These are phyloP conservation scores for Suillus variegatus DNA, from an alignment of 768 basidiomycete species.

Conservation along the genomic window DNA sequence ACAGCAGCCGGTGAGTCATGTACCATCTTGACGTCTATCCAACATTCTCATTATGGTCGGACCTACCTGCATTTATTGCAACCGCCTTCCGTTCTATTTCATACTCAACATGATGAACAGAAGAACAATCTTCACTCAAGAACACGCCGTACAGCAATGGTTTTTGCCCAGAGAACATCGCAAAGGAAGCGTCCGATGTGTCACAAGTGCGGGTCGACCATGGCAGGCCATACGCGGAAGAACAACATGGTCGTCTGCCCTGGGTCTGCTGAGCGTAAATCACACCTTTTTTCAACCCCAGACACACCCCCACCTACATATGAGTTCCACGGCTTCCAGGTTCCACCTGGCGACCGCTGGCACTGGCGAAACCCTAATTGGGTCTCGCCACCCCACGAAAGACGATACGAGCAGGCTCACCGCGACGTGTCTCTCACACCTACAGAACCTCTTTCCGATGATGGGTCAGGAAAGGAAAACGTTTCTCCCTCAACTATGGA, in stretches of 20 bases:
- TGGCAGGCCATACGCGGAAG: slow-evolving; percentile 35
- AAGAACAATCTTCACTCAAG: background rate
- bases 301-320: slow-evolving; percentile 27
- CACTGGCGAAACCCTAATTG: slow-evolving; percentile 38
- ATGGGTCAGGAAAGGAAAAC: slow-evolving; percentile 8
- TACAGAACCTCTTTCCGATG: slow-evolving; percentile 31
- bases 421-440: slow-evolving; percentile 26
- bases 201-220: slow-evolving; percentile 33
- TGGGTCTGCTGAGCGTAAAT: slow-evolving; percentile 20
- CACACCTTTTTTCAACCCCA: slow-evolving; percentile 28
- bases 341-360: slow-evolving; percentile 32
- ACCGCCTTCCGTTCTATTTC: slow-evolving; percentile 2
- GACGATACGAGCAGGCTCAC: background rate
- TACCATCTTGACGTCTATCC: slow-evolving; percentile 1
- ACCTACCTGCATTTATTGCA: background rate
- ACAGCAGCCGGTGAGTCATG: slow-evolving; percentile 30
- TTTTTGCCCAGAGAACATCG: slow-evolving; percentile 2
- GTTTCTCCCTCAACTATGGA: background rate
- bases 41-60: slow-evolving; percentile 5
- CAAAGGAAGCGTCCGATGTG: slow-evolving; percentile 35
- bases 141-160: background rate
- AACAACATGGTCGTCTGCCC: slow-evolving; percentile 33
- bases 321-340: slow-evolving; percentile 23
- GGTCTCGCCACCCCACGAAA: slow-evolving; percentile 32
- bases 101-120: slow-evolving; percentile 6